A percentile compares a stretch with the other conserved stretches of the same genome.
phyloP scores from a whole-genome alignment of 805 yeast genomes.

The Myxozyma kluyveri region DNA sequence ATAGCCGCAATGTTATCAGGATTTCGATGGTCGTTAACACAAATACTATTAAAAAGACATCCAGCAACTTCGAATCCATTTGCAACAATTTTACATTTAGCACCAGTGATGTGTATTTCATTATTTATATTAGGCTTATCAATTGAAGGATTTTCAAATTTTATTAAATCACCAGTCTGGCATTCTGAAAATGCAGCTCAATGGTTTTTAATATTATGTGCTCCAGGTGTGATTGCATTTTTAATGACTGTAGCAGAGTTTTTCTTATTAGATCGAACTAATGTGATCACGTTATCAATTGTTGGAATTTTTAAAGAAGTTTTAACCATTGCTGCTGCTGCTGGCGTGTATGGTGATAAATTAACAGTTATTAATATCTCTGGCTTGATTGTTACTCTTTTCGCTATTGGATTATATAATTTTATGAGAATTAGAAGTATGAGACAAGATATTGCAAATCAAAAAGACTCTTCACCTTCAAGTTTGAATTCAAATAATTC shows the following conservation, averaged over 20 bases:
- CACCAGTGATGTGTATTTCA: slow-evolving; percentile 76
- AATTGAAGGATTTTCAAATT: slow-evolving; percentile 64
- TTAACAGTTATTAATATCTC: slow-evolving; percentile 63
- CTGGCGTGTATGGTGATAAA: slow-evolving; percentile 71
- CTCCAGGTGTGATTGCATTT: slow-evolving; percentile 87
- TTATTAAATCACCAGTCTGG: slow-evolving; percentile 63
- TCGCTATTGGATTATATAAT: slow-evolving; percentile 83
- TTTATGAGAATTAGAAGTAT: slow-evolving; percentile 33
- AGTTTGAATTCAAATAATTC: no score
- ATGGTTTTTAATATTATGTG: slow-evolving; percentile 58
- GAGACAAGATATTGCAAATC: slow-evolving; percentile 14
- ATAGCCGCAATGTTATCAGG: slow-evolving; percentile 82
- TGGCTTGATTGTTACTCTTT: slow-evolving; percentile 72
- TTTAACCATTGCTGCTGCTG: slow-evolving; percentile 67
- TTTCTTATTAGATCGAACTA: slow-evolving; percentile 72
- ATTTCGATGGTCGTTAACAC: slow-evolving; percentile 92
- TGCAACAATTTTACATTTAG: slow-evolving; percentile 73
- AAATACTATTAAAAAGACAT: slow-evolving; percentile 64
- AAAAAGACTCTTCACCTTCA: no score
- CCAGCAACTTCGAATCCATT: slow-evolving; percentile 64
- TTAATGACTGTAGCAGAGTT: slow-evolving; percentile 65
- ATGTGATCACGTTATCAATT: slow-evolving; percentile 79
- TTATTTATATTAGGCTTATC: slow-evolving; percentile 61
- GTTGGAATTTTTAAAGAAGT: slow-evolving; percentile 94
- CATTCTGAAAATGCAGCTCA: slow-evolving; percentile 50